Base-by-base conservation (phyloP, 495 filamentous ascomycete genomes). In the Xylaria longipes region DNA sequence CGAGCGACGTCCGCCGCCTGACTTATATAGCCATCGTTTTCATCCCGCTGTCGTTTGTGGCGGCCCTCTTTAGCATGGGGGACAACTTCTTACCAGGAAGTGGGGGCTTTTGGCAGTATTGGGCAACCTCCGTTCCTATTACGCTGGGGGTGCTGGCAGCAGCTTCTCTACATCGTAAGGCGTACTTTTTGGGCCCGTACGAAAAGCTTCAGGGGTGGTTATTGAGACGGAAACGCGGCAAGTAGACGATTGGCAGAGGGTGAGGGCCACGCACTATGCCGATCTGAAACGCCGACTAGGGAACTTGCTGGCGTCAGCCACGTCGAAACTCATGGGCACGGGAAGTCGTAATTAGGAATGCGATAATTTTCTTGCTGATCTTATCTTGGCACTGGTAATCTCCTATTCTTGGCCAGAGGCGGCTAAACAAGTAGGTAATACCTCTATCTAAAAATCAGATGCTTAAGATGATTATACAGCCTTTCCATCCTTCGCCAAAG, bases 11-110 rank as follows among this genome's bases (percentile, higher is more conserved):
- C 20, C 29, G 33, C 15, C 57, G 57, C 33, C 31, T 60, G 25
- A 60, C 57, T 9, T 60, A 60, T 22, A 60, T 37, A 35, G 57
- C 57, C 11, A 6, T 60, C 31, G 57, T 60, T 37, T 60, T 60
- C 20, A 33, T 60, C 17, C 57, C 57, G 17, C 31, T 60, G 12
- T 39, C 35, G 9, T 62, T 22, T 29, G 35, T 62, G n/a, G 58
- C 35, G 12, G 35, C 22, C 9, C 35, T 62, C 20, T 60, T 62
- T 12, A 62, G 58, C 58, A 62, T 62, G 35, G 15, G 35, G 9
- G 58, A 62, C 35, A 29, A 41, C 58, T 62, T 62, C n/a, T 12
- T 41, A 60, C 31, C 35, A 29, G n/a, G 22, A 27, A 62, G 35
- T 7, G 58, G n/a, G 3, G 12, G 17, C 7, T 60, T 60, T 27